Conservation (phyloP, 805 yeast species). For the Jamesozyma lodderae region DNA sequence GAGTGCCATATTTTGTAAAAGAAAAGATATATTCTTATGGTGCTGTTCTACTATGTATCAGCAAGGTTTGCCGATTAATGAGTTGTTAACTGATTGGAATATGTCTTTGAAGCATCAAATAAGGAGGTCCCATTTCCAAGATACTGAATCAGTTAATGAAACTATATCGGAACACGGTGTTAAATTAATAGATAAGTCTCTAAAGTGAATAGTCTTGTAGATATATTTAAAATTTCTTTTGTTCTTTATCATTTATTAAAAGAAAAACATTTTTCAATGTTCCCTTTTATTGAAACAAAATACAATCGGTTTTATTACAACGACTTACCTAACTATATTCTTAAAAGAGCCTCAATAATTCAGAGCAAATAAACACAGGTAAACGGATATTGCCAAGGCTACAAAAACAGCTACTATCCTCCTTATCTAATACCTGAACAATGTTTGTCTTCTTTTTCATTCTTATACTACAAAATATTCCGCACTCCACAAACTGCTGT, state of each 20-base stretch:
- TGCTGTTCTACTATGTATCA: slow-evolving; percentile 18
- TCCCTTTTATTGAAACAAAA: too few species aligned
- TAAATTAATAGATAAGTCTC: slow-evolving; percentile 6
- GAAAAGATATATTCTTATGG: slow-evolving; percentile 22
- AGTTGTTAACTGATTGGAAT: slow-evolving; percentile 22
- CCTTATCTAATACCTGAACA: too few species aligned
- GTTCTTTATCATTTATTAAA: too few species aligned
- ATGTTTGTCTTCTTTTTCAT: too few species aligned
- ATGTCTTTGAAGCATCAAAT: slow-evolving; percentile 15
- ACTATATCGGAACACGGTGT: slow-evolving; percentile 5
- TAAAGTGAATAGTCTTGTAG: slow-evolving; percentile 2
- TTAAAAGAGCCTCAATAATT: too few species aligned
- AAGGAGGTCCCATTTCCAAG: slow-evolving; percentile 8
- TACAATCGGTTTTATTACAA: too few species aligned
- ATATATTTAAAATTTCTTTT: too few species aligned
- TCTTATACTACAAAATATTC: not conserved
- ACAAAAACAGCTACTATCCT: too few species aligned
- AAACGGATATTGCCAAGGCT: too few species aligned
- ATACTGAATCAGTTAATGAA: slow-evolving; percentile 4
- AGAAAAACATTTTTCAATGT: too few species aligned
- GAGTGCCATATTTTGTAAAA: slow-evolving; percentile 10
- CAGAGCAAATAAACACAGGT: too few species aligned
- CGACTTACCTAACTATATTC: too few species aligned
- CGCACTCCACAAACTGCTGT: not conserved
- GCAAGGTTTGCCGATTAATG: slow-evolving; percentile 17